Conservation (phyloP, 306 rosid species). For the Trifolium dubium region DNA sequence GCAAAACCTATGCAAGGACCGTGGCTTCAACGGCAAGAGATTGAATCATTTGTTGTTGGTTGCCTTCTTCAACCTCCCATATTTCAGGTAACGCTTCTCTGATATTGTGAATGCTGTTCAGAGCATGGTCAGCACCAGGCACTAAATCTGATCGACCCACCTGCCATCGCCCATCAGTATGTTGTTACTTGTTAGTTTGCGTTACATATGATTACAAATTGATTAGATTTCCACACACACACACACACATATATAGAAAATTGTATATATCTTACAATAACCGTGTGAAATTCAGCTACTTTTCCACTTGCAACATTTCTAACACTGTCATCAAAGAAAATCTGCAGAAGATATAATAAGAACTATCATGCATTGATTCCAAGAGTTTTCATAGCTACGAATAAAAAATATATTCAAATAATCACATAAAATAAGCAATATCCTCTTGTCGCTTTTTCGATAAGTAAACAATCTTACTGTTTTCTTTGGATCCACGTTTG, state of each 20-base stretch:
- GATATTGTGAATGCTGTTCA: slow-evolving; percentile 83
- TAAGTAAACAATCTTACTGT: slow-evolving; percentile 53
- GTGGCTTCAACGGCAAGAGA: slow-evolving; percentile 43
- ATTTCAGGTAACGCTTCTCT: slow-evolving; percentile 83
- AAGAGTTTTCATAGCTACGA: slow-evolving; percentile 8
- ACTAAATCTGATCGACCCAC: slow-evolving; percentile 72
- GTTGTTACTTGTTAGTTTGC: slow-evolving; percentile 18
- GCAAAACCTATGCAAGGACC: slow-evolving; percentile 51
- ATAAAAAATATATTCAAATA: neutral
- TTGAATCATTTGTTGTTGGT: slow-evolving; percentile 41
- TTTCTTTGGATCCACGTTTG: slow-evolving; percentile 63
- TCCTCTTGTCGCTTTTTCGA: neutral
- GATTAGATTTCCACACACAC: neutral
- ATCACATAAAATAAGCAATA: slow-evolving; percentile 14
- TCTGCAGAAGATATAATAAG: slow-evolving; percentile 51
- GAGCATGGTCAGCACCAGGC: slow-evolving; percentile 79
- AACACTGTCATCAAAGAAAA: slow-evolving; percentile 83
- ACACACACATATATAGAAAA: slow-evolving; percentile 15
- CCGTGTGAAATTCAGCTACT: slow-evolving; percentile 77
- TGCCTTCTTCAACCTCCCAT: slow-evolving; percentile 57
- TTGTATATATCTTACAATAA: slow-evolving; percentile 61
- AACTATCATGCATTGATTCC: slow-evolving; percentile 26
- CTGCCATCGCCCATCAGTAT: slow-evolving; percentile 57
- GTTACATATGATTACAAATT: slow-evolving; percentile 21
- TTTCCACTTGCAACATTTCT: slow-evolving; percentile 82